Evolutionary conservation across 2,329 filamentous ascomycete genomes (phyloP), one percentile per base, ranked within the genome.

Genomic region (Cercospora sp.): DNA sequence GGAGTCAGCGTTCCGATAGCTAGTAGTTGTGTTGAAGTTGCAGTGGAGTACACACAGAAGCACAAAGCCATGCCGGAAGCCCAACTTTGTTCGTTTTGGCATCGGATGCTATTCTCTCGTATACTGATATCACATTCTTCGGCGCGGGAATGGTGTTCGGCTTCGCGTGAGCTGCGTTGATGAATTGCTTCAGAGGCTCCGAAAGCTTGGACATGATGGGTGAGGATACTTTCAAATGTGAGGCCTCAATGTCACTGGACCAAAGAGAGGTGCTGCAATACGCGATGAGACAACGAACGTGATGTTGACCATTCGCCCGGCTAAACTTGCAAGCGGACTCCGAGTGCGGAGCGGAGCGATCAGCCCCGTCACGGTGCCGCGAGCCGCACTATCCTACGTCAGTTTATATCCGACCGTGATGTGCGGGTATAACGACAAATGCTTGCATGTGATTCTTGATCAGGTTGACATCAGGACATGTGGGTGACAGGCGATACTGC

Each of bases 181-280:
- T 90, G 70, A 94, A 86, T 58, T 87, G 85, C 80, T 93, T 94
- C 73, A 94, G 84, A 60, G 87, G 81, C 1, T 86, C 83, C 1
- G 90, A 91, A 20, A 94, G 85, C 78, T 91, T 93, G 6, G 90
- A 89, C 90, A 92, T 93, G 18, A 33, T 58, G 23, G 20, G 12
- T 26, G 30, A 42, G 4, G 42, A 1, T 61, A 7, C 0, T 28
- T 18, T n/a, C 1, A 23, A 16, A 48, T 2, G 1, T 13, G 45
- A 51, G 13, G 20, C 30, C 18, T 0, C 26, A 31, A 58, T 58
- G 23, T 28, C 16, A 5, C 30, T n/a, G 18, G 16, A 5, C 16
- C 30, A 18, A 30, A 30, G 23, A 16, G 26, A 12, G 26, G 20
- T 58, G 5, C 20, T 53, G 48, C 18, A 31, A 30, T 30, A 31